Evolutionary conservation across 371 early-diverging fungal species (phyloP).

Genomic region (Actinomucor elegans): DNA sequence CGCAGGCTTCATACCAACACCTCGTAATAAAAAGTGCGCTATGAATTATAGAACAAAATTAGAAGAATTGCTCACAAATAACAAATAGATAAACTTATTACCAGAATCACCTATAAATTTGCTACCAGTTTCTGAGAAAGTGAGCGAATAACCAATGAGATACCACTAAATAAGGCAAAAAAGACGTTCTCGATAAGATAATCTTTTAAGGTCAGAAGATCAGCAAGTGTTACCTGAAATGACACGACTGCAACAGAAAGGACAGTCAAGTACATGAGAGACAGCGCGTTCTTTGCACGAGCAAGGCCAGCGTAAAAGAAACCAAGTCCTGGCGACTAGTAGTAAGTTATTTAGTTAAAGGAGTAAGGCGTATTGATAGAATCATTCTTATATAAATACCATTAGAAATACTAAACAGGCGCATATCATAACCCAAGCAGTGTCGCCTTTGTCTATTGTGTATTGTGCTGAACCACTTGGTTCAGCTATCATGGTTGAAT

Average conservation of each 20-base stretch:
- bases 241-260: slow-evolving; percentile 82
- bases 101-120: slow-evolving; percentile 79
- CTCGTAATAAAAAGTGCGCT: slow-evolving; percentile 44
- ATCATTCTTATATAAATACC: slow-evolving; percentile 19
- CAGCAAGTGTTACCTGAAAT: slow-evolving; percentile 50
- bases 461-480: not conserved
- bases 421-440: slow-evolving; percentile 67
- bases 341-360: no score
- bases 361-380: not conserved
- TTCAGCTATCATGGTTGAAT: not conserved
- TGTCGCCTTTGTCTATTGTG: slow-evolving; percentile 59
- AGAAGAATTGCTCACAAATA: no score
- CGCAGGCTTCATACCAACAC: slow-evolving; percentile 40
- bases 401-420: slow-evolving; percentile 45
- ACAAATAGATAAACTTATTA: no score
- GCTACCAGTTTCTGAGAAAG: slow-evolving; percentile 70
- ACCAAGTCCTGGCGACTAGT: slow-evolving; percentile 67
- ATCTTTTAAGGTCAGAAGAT: not conserved
- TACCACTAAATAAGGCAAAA: slow-evolving; percentile 65
- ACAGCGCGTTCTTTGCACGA: slow-evolving; percentile 76
- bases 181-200: slow-evolving; percentile 1
- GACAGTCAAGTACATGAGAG: slow-evolving; percentile 79
- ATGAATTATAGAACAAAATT: not conserved
- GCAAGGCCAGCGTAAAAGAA: slow-evolving; percentile 87
- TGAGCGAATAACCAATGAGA: slow-evolving; percentile 81